A percentile compares a stretch with the other conserved stretches of the same genome.
Conservation (phyloP, 495 filamentous ascomycete species). For the Penicillium psychrofluorescens region DNA sequence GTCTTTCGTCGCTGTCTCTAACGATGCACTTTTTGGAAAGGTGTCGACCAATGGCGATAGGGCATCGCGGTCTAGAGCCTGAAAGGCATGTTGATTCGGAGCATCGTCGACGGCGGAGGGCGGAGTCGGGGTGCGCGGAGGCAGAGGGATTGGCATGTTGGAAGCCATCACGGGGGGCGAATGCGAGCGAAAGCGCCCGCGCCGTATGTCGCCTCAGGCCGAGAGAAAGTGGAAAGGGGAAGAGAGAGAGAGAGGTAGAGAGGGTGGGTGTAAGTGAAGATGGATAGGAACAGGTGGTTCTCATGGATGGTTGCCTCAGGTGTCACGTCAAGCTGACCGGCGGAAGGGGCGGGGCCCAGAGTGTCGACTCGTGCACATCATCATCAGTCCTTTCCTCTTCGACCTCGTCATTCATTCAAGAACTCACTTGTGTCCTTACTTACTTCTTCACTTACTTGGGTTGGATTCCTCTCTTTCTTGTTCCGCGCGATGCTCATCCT, state of each 20-base stretch:
- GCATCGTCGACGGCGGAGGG: constrained; percentile 46
- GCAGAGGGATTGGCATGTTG: constrained; percentile 52
- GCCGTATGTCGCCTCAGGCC: too few species aligned
- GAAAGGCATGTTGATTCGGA: constrained; percentile 19
- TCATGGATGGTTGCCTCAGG: too few species aligned
- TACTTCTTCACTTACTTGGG: neutral
- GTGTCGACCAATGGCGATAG: constrained; percentile 54
- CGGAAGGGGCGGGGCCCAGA: too few species aligned
- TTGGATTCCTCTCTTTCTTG: constrained; percentile 2
- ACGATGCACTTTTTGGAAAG: constrained; percentile 28
- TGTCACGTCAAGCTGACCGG: too few species aligned
- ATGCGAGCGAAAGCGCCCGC: too few species aligned
- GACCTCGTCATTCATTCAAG: constrained; percentile 25
- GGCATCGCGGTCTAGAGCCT: constrained; percentile 50
- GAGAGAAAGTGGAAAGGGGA: too few species aligned
- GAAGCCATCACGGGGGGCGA: constrained; percentile 41
- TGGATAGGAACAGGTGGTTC: too few species aligned
- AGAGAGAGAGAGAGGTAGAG: too few species aligned
- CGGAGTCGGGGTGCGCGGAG: constrained; percentile 64
- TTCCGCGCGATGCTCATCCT: constrained; percentile 16
- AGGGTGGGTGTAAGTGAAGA: too few species aligned
- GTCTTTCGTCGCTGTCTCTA: constrained; percentile 21
- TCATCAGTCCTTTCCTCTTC: too few species aligned
- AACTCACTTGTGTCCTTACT: neutral
- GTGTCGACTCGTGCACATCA: too few species aligned